These are phyloP conservation scores for Pleurotus giganteus DNA, from an alignment of 768 basidiomycete species.

Conservation along the genomic window DNA sequence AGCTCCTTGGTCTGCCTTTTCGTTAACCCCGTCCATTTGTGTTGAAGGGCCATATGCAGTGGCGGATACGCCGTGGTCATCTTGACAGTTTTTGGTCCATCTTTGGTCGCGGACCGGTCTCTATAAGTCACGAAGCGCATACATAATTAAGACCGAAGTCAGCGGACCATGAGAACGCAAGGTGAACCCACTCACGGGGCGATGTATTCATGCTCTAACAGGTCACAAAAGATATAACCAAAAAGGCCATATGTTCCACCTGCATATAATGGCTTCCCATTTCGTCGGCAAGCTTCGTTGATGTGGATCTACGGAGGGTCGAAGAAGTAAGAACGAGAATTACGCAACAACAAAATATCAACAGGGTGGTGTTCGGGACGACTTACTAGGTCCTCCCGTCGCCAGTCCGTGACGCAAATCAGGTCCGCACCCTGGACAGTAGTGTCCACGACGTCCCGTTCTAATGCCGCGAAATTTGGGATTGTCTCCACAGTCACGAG, in stretches of 20 bases:
- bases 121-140: conserved; percentile 31
- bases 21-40: conserved; percentile 68
- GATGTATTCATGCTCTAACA: conserved; percentile 84
- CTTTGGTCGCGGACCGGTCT: conserved; percentile 60
- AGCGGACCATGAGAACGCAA: conserved; percentile 11
- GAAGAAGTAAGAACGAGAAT: conserved; percentile 1
- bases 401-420: conserved; percentile 84
- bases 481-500: conserved; percentile 79
- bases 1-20: conserved; percentile 79
- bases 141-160: conserved; percentile 10
- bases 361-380: conserved; percentile 10
- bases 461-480: conserved; percentile 45
- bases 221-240: conserved; percentile 94
- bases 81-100: conserved; percentile 58
- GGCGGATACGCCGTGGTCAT: conserved; percentile 64
- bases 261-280: conserved; percentile 82
- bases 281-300: conserved; percentile 76
- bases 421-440: conserved; percentile 72
- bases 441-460: conserved; percentile 51
- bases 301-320: conserved; percentile 56
- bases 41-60: conserved; percentile 57
- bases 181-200: conserved; percentile 58
- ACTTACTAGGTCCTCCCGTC: conserved; percentile 69
- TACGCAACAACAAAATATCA: conserved; percentile 1
- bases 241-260: conserved; percentile 88